Evolutionary conservation across 306 rosid species (phyloP), one percentile per base, ranked within the genome.

Genomic region (Neltuma alba): DNA sequence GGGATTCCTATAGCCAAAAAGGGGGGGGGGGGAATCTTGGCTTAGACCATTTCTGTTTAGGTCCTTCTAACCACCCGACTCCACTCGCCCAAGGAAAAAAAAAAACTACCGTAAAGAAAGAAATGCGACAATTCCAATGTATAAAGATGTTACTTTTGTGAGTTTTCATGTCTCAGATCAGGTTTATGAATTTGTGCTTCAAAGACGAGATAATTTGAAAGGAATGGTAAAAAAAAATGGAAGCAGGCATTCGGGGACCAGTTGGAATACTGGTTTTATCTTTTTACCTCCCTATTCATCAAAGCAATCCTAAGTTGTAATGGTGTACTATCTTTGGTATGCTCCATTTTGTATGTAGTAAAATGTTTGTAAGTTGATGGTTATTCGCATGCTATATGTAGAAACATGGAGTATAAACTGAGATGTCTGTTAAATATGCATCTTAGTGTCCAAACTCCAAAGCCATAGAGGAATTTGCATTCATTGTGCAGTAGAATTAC

Each of bases 291-390:
- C 25, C 27, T 30, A 9, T 0, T 27, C 25, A 28, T 15, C 58
- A 70, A 14, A 44, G 34, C 74, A 6, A 21, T 2, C 31, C 20
- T 66, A 66, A 37, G 16, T n/a, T n/a, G 48, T 30, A n/a, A 37
- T 21, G n/a, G 4, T n/a, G 31, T 12, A 12, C 9, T 20, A 0
- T 37, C 20, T 16, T 66, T n/a, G 13, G 45, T 64, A 20, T 64
- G 27, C 23, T 34, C 15, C 8, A 38, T 36, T 37, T 65, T 65
- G 47, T 37, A 41, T 15, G 34, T 37, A 1, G 48, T 37, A 11
- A 36, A 20, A 65, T 36, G 45, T 65, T 23, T 57, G 18, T 58
- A 65, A 65, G 71, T 65, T 65, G 71, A 20, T 65, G 71, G 42
- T 45, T 15, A 45, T 14, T n/a, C 52, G 4, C 12, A 28, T 28